A percentile compares a stretch with the other conserved stretches of the same genome.
phyloP scores from a whole-genome alignment of 176 grass and related monocot species.

The Melocanna baccifera region DNA sequence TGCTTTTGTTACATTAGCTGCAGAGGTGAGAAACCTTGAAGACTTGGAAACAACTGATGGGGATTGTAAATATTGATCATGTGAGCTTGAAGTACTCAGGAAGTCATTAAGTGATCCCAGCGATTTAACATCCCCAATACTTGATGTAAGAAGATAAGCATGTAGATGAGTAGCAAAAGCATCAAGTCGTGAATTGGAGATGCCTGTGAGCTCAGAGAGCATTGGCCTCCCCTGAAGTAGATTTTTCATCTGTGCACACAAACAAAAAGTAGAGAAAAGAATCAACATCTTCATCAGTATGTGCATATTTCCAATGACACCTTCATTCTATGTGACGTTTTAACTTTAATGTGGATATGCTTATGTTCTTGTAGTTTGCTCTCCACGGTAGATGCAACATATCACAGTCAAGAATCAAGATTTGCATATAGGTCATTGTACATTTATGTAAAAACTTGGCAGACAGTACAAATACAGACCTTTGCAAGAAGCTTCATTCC shows the following conservation, averaged over 20 bases:
- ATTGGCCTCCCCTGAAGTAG: constrained; percentile 65
- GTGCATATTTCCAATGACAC: neutral
- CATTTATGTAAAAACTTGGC: neutral
- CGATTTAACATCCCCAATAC: constrained; percentile 54
- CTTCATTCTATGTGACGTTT: neutral
- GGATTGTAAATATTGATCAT: constrained; percentile 42
- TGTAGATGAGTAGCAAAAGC: constrained; percentile 75
- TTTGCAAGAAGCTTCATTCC: constrained; percentile 76
- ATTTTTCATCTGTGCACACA: constrained; percentile 76
- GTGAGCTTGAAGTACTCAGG: constrained; percentile 19
- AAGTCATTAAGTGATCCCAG: constrained; percentile 32
- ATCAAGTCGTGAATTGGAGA: constrained; percentile 69
- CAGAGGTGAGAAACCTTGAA: constrained; percentile 29
- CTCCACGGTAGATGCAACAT: neutral
- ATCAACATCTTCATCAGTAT: constrained; percentile 2
- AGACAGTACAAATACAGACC: constrained; percentile 39
- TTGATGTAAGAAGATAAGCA: constrained; percentile 69
- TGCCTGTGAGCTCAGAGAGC: constrained; percentile 78
- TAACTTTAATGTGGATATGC: neutral
- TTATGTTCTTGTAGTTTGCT: constrained; percentile 4
- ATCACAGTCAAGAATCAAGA: constrained; percentile 4
- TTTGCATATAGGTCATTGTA: neutral
- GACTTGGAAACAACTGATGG: constrained; percentile 41
- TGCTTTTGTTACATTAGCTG: constrained; percentile 35
- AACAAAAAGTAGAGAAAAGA: neutral